These are phyloP conservation scores for Petunia secreta DNA, from an alignment of 257 asterid genomes.

Conservation along the genomic window DNA sequence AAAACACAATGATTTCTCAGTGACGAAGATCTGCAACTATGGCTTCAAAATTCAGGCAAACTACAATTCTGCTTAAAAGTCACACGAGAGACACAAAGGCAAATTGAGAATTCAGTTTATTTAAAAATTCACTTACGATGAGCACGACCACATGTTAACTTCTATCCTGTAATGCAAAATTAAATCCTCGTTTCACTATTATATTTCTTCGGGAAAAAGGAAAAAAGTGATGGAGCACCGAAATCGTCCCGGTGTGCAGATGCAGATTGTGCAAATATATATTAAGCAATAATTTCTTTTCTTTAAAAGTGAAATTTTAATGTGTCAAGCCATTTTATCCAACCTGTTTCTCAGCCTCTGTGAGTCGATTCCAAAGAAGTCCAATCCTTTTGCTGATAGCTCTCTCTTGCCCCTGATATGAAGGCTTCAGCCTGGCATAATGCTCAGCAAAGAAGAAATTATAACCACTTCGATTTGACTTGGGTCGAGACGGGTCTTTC, in stretches of 20 bases:
- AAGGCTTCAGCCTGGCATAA: constrained; percentile 68
- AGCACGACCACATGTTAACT: not conserved
- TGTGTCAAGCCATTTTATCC: not conserved
- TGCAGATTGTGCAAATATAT: constrained; percentile 12
- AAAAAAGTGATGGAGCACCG: not conserved
- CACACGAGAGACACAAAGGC: not conserved
- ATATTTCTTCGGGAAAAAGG: not conserved
- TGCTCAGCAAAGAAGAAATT: constrained; percentile 93
- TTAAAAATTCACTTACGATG: not conserved
- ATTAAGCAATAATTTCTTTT: not conserved
- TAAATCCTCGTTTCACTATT: not conserved
- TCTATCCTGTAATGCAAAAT: not conserved
- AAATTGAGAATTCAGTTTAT: not conserved
- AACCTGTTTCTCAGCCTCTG: constrained; percentile 89
- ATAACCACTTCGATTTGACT: constrained; percentile 80
- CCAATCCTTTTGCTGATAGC: constrained; percentile 82
- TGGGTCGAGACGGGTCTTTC: constrained; percentile 78
- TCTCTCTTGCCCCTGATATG: constrained; percentile 87
- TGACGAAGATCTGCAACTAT: constrained; percentile 5
- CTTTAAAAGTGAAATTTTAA: not conserved
- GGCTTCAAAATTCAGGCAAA: constrained; percentile 4
- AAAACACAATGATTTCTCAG: not conserved
- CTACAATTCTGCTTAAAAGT: not conserved
- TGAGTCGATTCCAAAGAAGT: constrained; percentile 70
- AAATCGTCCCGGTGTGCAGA: not conserved